Evolutionary conservation across 805 yeast genomes (phyloP), one percentile per base, ranked within the genome.

Genomic region (Saccharomycopsis sp.): DNA sequence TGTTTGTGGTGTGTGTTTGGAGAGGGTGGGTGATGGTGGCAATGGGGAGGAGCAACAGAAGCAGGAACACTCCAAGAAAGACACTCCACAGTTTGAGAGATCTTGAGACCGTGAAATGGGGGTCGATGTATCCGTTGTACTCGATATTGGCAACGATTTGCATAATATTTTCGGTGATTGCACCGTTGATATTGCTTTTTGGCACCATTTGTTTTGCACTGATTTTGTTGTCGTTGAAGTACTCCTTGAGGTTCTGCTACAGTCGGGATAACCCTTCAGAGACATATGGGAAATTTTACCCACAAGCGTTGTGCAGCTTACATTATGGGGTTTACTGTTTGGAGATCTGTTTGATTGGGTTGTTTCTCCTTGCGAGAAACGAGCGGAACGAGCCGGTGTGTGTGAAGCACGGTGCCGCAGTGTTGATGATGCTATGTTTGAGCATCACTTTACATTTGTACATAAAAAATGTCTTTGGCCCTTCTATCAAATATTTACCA

Each of bases 261-360:
- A 67, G 69, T 48, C 62, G 58, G 29, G 59, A 55, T 10, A 74
- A 75, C 45, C 61, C 61, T 16, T 70, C 81, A 2, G 89, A 81
- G 51, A 76, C 85, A 0, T 61, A 65, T 51, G 96, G 95, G 0
- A 66, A 64, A 43, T 63, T 81, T 34, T 87, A 83, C 56, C 83
- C 92, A 1, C 64, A 65, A 2, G 94, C 95, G 0, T 58, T 87
- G 15, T 67, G 80, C 43, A 95, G 85, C 43, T 58, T 87, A 33
- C 85, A 81, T 52, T 67, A 82, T 0, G 96, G 96, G 0, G 61
- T 87, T 1, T 87, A 87, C 56, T 83, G 87, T 52, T 65, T 84
- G 53, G 94, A 87, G 53, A 64, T 80, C 27, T 81, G 88, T 48
- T 59, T 87, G 51, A 68, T 83, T 31, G 96, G 96, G 0, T 61